These are phyloP conservation scores for Arachis hypogaea DNA, from an alignment of 306 rosid genomes.

Conservation along the genomic window DNA sequence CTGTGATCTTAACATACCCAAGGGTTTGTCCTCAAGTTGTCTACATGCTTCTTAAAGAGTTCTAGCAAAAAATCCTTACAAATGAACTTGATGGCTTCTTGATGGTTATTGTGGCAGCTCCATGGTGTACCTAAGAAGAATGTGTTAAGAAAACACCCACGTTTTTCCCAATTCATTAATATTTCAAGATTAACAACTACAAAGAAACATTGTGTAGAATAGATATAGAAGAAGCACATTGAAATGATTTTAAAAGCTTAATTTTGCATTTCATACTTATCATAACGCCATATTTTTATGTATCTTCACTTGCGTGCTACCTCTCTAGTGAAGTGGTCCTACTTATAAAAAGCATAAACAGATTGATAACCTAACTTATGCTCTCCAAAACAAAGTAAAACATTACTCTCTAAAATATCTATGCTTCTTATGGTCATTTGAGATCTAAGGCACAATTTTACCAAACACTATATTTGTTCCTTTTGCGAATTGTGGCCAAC, in stretches of 20 bases:
- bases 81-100: conserved; percentile 94
- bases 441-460: no score
- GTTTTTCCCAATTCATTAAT: conserved; percentile 17
- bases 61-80: conserved; percentile 99
- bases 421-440: no score
- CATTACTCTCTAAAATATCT: no score
- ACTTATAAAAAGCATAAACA: no score
- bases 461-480: no score
- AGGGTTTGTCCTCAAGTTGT: conserved; percentile 94
- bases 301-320: neutral
- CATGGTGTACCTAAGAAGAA: conserved; percentile 71
- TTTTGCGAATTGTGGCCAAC: no score
- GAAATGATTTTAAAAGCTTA: neutral
- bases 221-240: conserved; percentile 5
- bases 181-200: conserved; percentile 19
- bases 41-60: conserved; percentile 97
- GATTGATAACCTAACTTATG: no score
- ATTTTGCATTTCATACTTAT: no score
- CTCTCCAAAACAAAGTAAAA: no score
- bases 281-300: neutral
- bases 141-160: neutral
- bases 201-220: neutral
- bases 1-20: conserved; percentile 53
- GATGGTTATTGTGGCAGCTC: conserved; percentile 91
- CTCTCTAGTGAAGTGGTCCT: no score